Evolutionary conservation across 495 filamentous ascomycete species (phyloP), one percentile per base, ranked within the genome.

Genomic region (Penicillium lagena): DNA sequence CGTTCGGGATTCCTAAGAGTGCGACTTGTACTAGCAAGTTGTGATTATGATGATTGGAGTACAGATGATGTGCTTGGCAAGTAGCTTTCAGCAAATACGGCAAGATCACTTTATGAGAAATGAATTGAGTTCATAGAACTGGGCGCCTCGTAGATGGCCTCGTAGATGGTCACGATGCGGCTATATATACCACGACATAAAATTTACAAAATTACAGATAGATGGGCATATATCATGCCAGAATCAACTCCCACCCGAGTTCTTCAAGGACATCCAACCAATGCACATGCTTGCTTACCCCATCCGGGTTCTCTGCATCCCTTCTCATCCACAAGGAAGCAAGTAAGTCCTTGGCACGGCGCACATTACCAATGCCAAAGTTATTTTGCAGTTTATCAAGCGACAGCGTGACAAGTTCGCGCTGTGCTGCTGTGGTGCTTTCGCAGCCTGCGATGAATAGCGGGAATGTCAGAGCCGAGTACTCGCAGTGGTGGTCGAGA

Each of bases 341-440:
- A 14, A 73, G 50, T 7, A 71, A n/a, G 38, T 73, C 66, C 49
- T 68, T 67, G 1, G 63, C 69, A 8, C 67, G 62, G 29, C 54
- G 45, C 1, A 66, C 62, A 62, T 73, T 73, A 0, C 62, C 64
- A 37, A 73, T 71, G 0, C 67, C 67, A 48, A 73, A 73, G 35
- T 70, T 71, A 7, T 37, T 14, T 29, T 70, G 63, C 10, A 73
- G 27, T 7, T 55, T 67, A 1, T 41, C 43, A 28, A 73, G 34
- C 1, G 58, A 66, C 11, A 46, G 35, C 1, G 64, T 32, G 1
- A 73, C 52, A 12, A 66, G 33, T 8, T 54, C 51, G 29, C 63
- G 49, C 30, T 70, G 59, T 2, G 34, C 51, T 1, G 45, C 7
- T 6, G 38, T 41, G 9, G 62, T 51, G 31, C 51, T 66, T 27